Conservation (phyloP, 805 yeast species). For the Lachancea thermotolerans region DNA sequence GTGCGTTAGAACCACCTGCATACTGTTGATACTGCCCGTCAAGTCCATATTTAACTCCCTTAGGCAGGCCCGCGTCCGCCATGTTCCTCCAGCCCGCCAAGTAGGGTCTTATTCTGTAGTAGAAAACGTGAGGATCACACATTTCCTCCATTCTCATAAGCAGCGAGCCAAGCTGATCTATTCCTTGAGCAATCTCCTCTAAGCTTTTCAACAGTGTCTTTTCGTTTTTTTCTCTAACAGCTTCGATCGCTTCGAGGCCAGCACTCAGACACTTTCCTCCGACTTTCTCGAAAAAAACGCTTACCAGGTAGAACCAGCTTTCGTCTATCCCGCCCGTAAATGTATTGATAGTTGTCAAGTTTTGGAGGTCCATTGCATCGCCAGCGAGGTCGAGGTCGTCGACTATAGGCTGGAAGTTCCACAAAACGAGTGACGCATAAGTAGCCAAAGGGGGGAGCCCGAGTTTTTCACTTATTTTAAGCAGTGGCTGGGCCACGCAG, state of each 20-base stretch:
- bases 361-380: slow-evolving; percentile 48
- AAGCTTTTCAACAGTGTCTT: slow-evolving; percentile 39
- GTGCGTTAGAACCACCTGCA: slow-evolving; percentile 94
- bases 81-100: slow-evolving; percentile 93
- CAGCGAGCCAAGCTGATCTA: slow-evolving; percentile 66
- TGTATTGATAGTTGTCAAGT: slow-evolving; percentile 71
- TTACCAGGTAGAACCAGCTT: slow-evolving; percentile 86
- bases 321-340: slow-evolving; percentile 90
- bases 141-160: slow-evolving; percentile 81
- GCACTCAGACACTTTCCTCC: slow-evolving; percentile 66
- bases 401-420: slow-evolving; percentile 72
- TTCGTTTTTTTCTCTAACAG: slow-evolving; percentile 42
- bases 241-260: slow-evolving; percentile 61
- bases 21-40: slow-evolving; percentile 48
- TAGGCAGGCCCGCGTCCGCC: slow-evolving; percentile 74
- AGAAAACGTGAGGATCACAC: slow-evolving; percentile 92
- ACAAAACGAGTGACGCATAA: slow-evolving; percentile 77
- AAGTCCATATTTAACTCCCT: slow-evolving; percentile 74
- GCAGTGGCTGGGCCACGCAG: slow-evolving; percentile 64
- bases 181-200: slow-evolving; percentile 63
- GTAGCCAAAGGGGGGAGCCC: slow-evolving; percentile 84
- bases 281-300: slow-evolving; percentile 75
- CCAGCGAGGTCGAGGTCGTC: slow-evolving; percentile 27
- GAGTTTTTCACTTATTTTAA: slow-evolving; percentile 48
- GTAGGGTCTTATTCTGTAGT: slow-evolving; percentile 78